Evolutionary conservation across 2,329 filamentous ascomycete genomes (phyloP), one percentile per base, ranked within the genome.

Genomic region (Ramularia endophylla): DNA sequence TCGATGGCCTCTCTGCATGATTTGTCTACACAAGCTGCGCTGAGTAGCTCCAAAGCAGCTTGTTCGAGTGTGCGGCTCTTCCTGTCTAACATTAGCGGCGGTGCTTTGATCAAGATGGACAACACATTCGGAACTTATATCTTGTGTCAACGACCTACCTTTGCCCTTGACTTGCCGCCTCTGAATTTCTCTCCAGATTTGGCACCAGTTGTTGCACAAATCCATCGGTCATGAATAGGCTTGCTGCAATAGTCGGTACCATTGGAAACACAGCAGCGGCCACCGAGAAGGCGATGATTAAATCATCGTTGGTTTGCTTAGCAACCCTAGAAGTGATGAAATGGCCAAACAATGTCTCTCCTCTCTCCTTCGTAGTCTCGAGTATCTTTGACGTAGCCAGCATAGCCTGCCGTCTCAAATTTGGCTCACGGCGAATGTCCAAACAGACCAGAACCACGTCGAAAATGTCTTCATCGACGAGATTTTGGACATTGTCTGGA

Each of bases 251-350:
- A 41, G 82, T 77, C 3, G 87, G 84, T 2, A 86, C 80, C 38
- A 98, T 77, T 1, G 92, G 89, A 60, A 98, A 98, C 7, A 94
- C 78, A 16, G 82, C 80, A 2, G 88, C 80, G 5, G 88, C 87
- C n/a, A 89, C 88, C 39, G 89, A 97, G 62, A 95, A 97, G 5
- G 89, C 89, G 36, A 92, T 74, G 40, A 95, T 87, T 52, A 94
- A 79, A 63, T 94, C 87, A 56, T 95, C 89, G 50, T 88, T 86
- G 17, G 84, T 90, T 38, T 81, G 81, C 49, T 83, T 80, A 52
- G 76, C 68, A 12, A 94, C 73, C 39, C 83, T 80, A 12, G 77
- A 71, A 40, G 81, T 81, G 60, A 95, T 85, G 61, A 92, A 90
- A 4, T 76, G 75, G 4, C 78, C 77, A 36, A 95, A 77, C n/a